phyloP scores from a whole-genome alignment of 495 filamentous ascomycete species.

The Hyphodiscus hymeniophilus region DNA sequence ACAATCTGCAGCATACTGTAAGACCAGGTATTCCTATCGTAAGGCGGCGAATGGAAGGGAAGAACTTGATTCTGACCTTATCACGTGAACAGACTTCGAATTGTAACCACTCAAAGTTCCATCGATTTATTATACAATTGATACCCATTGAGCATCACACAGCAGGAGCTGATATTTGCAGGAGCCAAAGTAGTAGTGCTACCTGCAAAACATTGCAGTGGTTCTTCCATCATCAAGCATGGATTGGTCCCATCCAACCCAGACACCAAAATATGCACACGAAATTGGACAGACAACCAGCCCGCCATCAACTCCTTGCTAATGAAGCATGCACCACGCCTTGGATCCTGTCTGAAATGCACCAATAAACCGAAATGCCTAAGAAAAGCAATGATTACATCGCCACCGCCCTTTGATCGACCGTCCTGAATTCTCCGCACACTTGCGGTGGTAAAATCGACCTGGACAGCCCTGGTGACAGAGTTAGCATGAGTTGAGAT shows the following conservation, averaged over 20 bases:
- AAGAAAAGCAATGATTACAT: slow-evolving; percentile 19
- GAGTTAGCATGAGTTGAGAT: slow-evolving; percentile 4
- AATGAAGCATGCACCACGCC: slow-evolving; percentile 11
- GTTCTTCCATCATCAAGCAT: too few species aligned
- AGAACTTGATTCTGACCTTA: not conserved
- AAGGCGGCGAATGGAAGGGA: slow-evolving; percentile 1
- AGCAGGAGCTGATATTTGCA: not conserved
- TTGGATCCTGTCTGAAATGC: too few species aligned
- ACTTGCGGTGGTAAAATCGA: slow-evolving; percentile 16
- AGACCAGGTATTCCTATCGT: too few species aligned
- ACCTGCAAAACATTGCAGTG: not conserved
- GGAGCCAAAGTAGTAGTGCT: too few species aligned
- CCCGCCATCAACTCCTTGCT: slow-evolving; percentile 8
- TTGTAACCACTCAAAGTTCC: too few species aligned
- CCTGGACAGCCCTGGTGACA: slow-evolving; percentile 12
- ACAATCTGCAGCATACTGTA: too few species aligned
- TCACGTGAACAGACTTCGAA: too few species aligned
- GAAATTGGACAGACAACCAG: not conserved
- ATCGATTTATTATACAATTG: too few species aligned
- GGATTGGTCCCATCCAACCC: not conserved
- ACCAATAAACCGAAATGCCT: slow-evolving; percentile 4
- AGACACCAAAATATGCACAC: not conserved
- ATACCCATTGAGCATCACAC: too few species aligned
- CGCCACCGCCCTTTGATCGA: slow-evolving; percentile 6
- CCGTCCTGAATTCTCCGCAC: slow-evolving; percentile 12